Evolutionary conservation across 768 basidiomycete species (phyloP).

Genomic region (Serendipita sp.): DNA sequence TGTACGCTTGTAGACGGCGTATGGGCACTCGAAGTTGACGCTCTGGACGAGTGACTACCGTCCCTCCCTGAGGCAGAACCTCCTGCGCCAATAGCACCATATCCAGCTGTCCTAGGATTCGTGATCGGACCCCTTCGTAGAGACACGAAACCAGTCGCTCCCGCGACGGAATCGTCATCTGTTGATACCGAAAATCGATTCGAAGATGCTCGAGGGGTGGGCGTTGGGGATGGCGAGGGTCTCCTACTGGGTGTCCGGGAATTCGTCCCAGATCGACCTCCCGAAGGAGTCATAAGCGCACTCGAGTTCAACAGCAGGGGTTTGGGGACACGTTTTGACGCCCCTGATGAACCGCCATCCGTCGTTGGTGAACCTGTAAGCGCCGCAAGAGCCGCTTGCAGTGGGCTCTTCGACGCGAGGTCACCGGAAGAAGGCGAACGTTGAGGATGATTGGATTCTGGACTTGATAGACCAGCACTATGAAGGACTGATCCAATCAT

Average conservation of each 20-base stretch:
- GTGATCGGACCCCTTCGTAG: neutral
- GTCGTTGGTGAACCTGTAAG: conserved; percentile 23
- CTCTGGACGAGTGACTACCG: neutral
- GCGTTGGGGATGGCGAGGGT: conserved; percentile 23
- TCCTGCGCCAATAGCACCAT: neutral
- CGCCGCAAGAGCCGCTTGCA: conserved; percentile 26
- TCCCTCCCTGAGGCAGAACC: neutral
- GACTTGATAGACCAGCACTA: conserved; percentile 4
- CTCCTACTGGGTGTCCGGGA: conserved; percentile 15
- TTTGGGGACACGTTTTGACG: conserved; percentile 40
- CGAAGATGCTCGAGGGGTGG: conserved; percentile 18
- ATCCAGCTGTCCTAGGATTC: neutral
- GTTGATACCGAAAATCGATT: neutral
- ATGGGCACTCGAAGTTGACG: neutral
- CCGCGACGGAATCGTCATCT: neutral
- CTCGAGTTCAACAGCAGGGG: conserved; percentile 50
- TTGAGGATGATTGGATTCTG: neutral
- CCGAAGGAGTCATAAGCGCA: conserved; percentile 24
- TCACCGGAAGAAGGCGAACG: neutral
- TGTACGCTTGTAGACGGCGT: neutral
- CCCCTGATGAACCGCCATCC: conserved; percentile 7
- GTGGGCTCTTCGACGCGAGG: neutral
- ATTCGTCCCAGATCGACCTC: neutral
- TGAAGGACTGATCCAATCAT: conserved; percentile 20
- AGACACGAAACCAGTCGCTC: neutral